phyloP scores from a whole-genome alignment of 2,329 filamentous ascomycete genomes.

The Rutstroemia sp. region DNA sequence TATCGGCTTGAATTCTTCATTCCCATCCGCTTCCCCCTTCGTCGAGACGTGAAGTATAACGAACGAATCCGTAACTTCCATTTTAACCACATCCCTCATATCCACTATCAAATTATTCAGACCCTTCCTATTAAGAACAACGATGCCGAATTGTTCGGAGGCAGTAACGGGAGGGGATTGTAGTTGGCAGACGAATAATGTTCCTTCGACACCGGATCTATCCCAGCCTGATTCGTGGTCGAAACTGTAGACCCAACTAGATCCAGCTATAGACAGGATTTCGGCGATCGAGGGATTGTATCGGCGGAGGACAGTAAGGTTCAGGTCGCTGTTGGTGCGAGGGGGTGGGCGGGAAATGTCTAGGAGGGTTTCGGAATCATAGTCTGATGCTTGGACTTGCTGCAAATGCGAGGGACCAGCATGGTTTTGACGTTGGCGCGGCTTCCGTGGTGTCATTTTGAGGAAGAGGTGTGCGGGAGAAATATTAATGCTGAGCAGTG shows the following conservation, averaged over 20 bases:
- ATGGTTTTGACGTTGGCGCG: slow-evolving; percentile 28
- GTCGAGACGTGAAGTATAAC: slow-evolving; percentile 35
- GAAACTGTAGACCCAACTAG: slow-evolving; percentile 81
- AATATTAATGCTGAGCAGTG: too few species aligned
- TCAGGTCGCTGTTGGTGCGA: slow-evolving; percentile 75
- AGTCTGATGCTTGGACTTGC: slow-evolving; percentile 43
- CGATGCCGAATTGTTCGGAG: slow-evolving; percentile 46
- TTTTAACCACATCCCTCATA: slow-evolving; percentile 51
- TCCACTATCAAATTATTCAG: slow-evolving; percentile 64
- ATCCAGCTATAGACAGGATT: slow-evolving; percentile 76
- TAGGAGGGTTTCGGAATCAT: slow-evolving; percentile 39
- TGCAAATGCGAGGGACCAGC: slow-evolving; percentile 26
- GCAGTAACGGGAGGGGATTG: slow-evolving; percentile 31
- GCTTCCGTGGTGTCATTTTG: slow-evolving; percentile 34
- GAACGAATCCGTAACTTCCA: slow-evolving; percentile 54
- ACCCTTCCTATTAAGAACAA: slow-evolving; percentile 66
- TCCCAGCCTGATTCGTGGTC: slow-evolving; percentile 66
- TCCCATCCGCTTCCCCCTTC: slow-evolving; percentile 4
- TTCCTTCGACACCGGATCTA: slow-evolving; percentile 78
- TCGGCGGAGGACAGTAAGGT: slow-evolving; percentile 74
- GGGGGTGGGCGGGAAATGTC: slow-evolving; percentile 30
- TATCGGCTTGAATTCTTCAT: slow-evolving; percentile 33
- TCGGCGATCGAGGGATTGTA: slow-evolving; percentile 67
- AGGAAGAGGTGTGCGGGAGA: neutral
- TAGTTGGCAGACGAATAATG: slow-evolving; percentile 77